A percentile compares a stretch with the other conserved stretches of the same genome.
These are phyloP conservation scores for Fusarium longipes DNA, from an alignment of 2,329 filamentous ascomycete species.

Conservation along the genomic window DNA sequence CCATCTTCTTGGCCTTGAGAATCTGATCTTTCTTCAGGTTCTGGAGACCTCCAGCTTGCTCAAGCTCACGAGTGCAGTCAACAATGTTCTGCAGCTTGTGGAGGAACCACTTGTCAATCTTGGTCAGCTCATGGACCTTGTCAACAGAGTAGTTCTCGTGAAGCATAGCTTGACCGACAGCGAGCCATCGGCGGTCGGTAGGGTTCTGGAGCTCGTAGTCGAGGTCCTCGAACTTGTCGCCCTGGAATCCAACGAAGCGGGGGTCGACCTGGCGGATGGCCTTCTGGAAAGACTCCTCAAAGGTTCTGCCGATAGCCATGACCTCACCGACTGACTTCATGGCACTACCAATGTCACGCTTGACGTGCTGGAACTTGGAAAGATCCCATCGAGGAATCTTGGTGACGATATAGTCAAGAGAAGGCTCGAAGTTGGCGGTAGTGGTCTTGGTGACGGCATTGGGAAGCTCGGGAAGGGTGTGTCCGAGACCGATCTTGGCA, in stretches of 20 bases:
- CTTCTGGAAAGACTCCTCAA: constrained; percentile 99
- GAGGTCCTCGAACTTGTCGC: constrained; percentile 91
- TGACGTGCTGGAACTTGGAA: constrained; percentile 98
- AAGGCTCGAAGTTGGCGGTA: constrained; percentile 98
- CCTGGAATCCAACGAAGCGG: constrained; percentile 91
- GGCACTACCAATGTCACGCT: constrained; percentile 94
- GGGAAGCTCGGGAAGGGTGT: constrained; percentile 93
- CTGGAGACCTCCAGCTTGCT: constrained; percentile 83
- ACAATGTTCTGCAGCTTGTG: constrained; percentile 99
- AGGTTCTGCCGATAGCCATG: constrained; percentile 98
- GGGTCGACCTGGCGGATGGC: constrained; percentile 97
- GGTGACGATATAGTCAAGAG: constrained; percentile 96
- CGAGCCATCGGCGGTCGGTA: constrained; percentile 95
- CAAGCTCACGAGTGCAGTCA: constrained; percentile 85
- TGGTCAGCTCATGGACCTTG: constrained; percentile 89
- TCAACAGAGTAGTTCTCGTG: constrained; percentile 97
- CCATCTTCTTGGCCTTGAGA: constrained; percentile 93
- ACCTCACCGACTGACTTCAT: constrained; percentile 99
- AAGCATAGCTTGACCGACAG: constrained; percentile 96
- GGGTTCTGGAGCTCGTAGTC: constrained; percentile 92
- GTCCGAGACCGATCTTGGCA: constrained; percentile 96
- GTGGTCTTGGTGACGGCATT: constrained; percentile 99
- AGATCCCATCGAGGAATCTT: constrained; percentile 99
- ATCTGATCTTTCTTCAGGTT: constrained; percentile 90
- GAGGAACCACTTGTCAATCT: constrained; percentile 99